A percentile compares a stretch with the other conserved stretches of the same genome.
Evolutionary conservation across 805 yeast species (phyloP).

Genomic region (Jamesozyma hellenica): DNA sequence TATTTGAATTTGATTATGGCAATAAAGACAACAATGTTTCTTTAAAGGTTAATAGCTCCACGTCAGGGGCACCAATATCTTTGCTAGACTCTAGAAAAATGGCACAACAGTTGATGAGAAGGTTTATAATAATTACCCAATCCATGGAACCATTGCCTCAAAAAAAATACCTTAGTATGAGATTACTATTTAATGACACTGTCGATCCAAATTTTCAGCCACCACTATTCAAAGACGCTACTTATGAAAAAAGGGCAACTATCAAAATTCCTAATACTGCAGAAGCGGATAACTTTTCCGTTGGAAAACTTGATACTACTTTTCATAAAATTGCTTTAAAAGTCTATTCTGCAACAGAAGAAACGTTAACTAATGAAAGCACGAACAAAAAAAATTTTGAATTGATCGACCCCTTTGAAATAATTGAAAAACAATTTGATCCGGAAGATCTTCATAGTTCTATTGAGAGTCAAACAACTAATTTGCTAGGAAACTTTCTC

Average conservation of each 20-base stretch:
- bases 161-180: conserved; percentile 38
- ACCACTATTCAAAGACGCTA: conserved; percentile 36
- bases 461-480: conserved; percentile 26
- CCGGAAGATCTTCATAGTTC: neutral
- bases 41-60: conserved; percentile 16
- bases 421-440: conserved; percentile 1
- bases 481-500: conserved; percentile 22
- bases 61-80: conserved; percentile 13
- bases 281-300: conserved; percentile 13
- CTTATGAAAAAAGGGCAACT: conserved; percentile 28
- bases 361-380: conserved; percentile 2
- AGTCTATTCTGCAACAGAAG: conserved; percentile 23
- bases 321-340: conserved; percentile 26
- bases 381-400: conserved; percentile 5
- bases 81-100: conserved; percentile 34
- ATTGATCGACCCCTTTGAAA: conserved; percentile 26
- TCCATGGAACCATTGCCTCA: conserved; percentile 42
- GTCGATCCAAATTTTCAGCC: conserved; percentile 44
- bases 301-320: conserved; percentile 28
- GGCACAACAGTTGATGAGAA: conserved; percentile 40
- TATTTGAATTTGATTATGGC: conserved; percentile 39
- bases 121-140: conserved; percentile 46
- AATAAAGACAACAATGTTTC: conserved; percentile 22
- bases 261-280: conserved; percentile 21
- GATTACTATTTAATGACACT: conserved; percentile 39